phyloP scores from a whole-genome alignment of 805 yeast species.

The Metschnikowia lochheadii region DNA sequence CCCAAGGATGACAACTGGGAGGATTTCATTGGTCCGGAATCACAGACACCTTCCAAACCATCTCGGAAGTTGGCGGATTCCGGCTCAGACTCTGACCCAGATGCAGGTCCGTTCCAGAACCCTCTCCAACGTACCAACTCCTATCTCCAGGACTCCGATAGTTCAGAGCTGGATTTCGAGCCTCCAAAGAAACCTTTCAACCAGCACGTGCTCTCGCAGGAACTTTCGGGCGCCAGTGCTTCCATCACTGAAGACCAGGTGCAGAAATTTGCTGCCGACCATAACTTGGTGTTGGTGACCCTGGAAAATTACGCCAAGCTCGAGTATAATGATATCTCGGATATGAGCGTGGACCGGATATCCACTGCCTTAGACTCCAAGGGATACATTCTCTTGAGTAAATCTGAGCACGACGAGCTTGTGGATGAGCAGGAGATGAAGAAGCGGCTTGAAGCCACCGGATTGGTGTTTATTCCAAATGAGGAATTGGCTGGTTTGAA shows the following conservation, averaged over 20 bases:
- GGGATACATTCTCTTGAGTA: constrained; percentile 27
- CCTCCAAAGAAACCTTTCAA: constrained; percentile 5
- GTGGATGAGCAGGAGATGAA: constrained; percentile 34
- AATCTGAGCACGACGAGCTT: constrained; percentile 26
- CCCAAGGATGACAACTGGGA: constrained; percentile 32
- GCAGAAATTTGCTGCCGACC: constrained; percentile 32
- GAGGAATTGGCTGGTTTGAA: constrained; percentile 19
- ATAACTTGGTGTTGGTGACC: constrained; percentile 30
- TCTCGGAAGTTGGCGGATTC: constrained; percentile 16
- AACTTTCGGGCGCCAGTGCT: constrained; percentile 14
- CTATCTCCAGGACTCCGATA: constrained; percentile 26
- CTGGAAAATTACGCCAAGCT: constrained; percentile 31
- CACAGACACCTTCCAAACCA: constrained; percentile 22
- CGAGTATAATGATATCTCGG: constrained; percentile 21
- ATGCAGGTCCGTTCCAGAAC: constrained; percentile 8
- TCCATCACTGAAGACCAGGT: constrained; percentile 21
- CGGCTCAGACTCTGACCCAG: constrained; percentile 11
- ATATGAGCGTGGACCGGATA: constrained; percentile 24
- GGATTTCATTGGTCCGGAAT: constrained; percentile 32
- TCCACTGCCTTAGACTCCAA: constrained; percentile 19
- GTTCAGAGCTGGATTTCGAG: constrained; percentile 23
- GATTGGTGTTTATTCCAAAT: constrained; percentile 31
- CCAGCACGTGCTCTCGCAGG: constrained; percentile 17
- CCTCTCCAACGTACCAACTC: constrained; percentile 18
- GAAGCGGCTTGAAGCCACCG: constrained; percentile 24